A percentile compares a stretch with the other conserved stretches of the same genome.
These are phyloP conservation scores for Agaricales sp. DNA, from an alignment of 1,284 basidiomycete genomes.

Conservation along the genomic window DNA sequence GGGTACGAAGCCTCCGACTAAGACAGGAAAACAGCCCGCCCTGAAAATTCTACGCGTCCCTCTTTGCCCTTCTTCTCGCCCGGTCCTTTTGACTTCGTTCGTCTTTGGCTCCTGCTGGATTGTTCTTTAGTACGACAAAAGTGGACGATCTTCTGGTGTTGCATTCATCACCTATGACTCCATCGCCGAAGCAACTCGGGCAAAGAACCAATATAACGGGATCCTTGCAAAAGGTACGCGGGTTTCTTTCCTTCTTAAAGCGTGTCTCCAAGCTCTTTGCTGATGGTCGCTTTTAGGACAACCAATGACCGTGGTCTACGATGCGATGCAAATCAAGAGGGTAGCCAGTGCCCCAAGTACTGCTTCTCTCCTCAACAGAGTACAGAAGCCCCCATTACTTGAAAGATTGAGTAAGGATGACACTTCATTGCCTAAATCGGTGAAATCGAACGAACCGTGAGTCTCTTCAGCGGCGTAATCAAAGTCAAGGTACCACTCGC, in stretches of 20 bases:
- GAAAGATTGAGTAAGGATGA: slow-evolving; percentile 46
- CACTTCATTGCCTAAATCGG: slow-evolving; percentile 15
- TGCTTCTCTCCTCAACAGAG: slow-evolving; percentile 47
- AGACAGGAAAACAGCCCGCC: slow-evolving; percentile 39
- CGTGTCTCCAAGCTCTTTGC: slow-evolving; percentile 3
- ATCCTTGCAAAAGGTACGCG: slow-evolving; percentile 80
- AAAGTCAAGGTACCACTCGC: too few species aligned
- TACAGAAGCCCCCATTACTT: slow-evolving; percentile 52
- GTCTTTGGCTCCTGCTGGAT: slow-evolving; percentile 31
- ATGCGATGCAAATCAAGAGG: slow-evolving; percentile 33
- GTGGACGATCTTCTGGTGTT: slow-evolving; percentile 83
- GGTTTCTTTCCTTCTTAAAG: not conserved
- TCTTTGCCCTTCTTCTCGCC: slow-evolving; percentile 15
- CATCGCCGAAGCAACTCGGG: slow-evolving; percentile 68
- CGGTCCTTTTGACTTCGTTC: slow-evolving; percentile 25
- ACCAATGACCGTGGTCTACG: slow-evolving; percentile 69
- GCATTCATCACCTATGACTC: slow-evolving; percentile 81
- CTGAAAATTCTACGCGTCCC: slow-evolving; percentile 27
- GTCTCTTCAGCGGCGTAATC: too few species aligned
- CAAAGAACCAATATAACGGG: slow-evolving; percentile 83
- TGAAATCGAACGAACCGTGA: too few species aligned
- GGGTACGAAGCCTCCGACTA: slow-evolving; percentile 68
- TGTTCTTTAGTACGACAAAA: slow-evolving; percentile 81
- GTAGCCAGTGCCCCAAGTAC: slow-evolving; percentile 34
- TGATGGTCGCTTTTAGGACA: slow-evolving; percentile 42